These are phyloP conservation scores for Daldinia childiae DNA, from an alignment of 495 filamentous ascomycete genomes.

Conservation along the genomic window DNA sequence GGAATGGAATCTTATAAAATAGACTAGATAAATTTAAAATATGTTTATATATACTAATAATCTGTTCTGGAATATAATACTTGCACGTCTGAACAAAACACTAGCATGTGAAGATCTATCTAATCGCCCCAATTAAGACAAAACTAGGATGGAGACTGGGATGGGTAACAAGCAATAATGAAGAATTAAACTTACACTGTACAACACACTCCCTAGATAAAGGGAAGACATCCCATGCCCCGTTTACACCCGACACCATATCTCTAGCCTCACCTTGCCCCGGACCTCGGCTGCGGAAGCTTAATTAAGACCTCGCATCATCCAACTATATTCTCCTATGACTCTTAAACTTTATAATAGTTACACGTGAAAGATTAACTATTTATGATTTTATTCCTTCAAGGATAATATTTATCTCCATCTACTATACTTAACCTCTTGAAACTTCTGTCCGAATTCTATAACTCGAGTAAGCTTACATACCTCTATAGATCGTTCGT, in stretches of 20 bases:
- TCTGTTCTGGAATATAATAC: not conserved
- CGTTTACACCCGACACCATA: conserved; percentile 9
- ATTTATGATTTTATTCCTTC: not conserved
- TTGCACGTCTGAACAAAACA: not conserved
- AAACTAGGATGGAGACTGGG: not conserved
- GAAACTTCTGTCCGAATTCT: not conserved
- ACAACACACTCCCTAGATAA: not conserved
- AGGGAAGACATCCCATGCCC: not conserved
- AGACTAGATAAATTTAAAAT: not conserved
- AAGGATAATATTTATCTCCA: not conserved
- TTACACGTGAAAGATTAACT: not conserved
- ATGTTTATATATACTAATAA: not conserved
- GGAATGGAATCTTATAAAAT: not conserved
- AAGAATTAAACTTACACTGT: not conserved
- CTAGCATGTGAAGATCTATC: conserved; percentile 12
- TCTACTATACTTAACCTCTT: not conserved
- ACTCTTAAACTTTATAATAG: not conserved
- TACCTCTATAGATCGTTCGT: not conserved
- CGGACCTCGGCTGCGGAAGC: conserved; percentile 8
- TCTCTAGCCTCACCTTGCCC: conserved; percentile 4
- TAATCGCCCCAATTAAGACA: not conserved
- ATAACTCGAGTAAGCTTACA: not conserved
- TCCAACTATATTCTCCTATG: not conserved
- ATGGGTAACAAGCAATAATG: not conserved
- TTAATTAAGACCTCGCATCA: not conserved